Evolutionary conservation across 805 yeast genomes (phyloP).

Genomic region (Saccharomycopsis amapae): DNA sequence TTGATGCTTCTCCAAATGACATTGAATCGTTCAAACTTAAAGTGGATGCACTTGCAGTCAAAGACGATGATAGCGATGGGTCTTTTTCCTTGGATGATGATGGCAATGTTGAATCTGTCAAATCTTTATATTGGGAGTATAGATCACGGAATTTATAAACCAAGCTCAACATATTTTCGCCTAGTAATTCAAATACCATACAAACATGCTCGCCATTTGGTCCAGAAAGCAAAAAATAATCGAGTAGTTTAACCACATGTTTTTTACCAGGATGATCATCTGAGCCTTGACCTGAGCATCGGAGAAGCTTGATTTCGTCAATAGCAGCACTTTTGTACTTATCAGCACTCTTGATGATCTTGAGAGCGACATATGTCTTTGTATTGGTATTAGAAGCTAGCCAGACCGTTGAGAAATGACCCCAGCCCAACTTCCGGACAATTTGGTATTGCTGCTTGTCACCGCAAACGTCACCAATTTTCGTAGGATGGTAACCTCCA

Average conservation of each 20-base stretch:
- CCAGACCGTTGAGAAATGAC: slow-evolving; percentile 97
- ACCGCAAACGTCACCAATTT: slow-evolving; percentile 77
- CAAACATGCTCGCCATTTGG: slow-evolving; percentile 90
- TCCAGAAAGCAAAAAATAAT: slow-evolving; percentile 79
- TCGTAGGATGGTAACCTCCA: slow-evolving; percentile 96
- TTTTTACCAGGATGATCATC: slow-evolving; percentile 71
- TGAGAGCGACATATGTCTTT: slow-evolving; percentile 76
- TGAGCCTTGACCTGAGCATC: slow-evolving; percentile 56
- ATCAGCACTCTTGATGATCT: slow-evolving; percentile 84
- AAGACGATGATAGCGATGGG: background rate
- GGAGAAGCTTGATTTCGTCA: slow-evolving; percentile 81
- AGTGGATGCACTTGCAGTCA: background rate
- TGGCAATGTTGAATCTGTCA: background rate
- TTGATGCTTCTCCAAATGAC: slow-evolving; percentile 17
- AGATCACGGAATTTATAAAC: slow-evolving; percentile 56
- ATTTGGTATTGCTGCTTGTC: slow-evolving; percentile 60
- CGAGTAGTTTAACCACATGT: slow-evolving; percentile 73
- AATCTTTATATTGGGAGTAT: slow-evolving; percentile 11
- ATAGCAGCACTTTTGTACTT: slow-evolving; percentile 91
- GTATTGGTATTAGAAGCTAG: slow-evolving; percentile 51
- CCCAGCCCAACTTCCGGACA: slow-evolving; percentile 96
- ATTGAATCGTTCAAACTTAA: slow-evolving; percentile 11
- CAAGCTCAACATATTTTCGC: slow-evolving; percentile 84
- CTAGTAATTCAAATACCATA: slow-evolving; percentile 96
- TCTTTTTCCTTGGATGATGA: background rate